Evolutionary conservation across 2,329 filamentous ascomycete species (phyloP), one percentile per base, ranked within the genome.

Genomic region (Pseudogymnoascus sp.): DNA sequence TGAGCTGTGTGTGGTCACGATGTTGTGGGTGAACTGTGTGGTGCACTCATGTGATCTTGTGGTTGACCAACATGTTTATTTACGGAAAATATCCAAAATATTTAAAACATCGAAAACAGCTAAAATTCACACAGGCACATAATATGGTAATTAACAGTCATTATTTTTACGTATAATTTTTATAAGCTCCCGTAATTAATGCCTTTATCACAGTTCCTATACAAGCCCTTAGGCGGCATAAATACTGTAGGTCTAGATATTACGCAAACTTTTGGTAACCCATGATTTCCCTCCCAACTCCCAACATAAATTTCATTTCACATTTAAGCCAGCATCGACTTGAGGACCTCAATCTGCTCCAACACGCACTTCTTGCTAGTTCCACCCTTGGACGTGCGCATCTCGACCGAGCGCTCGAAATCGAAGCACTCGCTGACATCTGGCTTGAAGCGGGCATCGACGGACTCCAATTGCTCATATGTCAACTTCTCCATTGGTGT

Each of bases 321-420:
- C 42, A 64, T 62, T 42, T 37, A 62, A 40, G 38, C 63, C 34
- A 79, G 66, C 70, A 76, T 76, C 56, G 72, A 71, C 67, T 74
- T 76, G 63, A 81, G 67, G 5, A 79, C 81, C 70, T 82, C 76
- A 67, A 89, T 82, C 77, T 90, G 86, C 76, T 88, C 81, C 67
- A 83, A 70, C 5, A 89, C 87, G 23, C 84, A 82, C 11, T 82
- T 82, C 77, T 83, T 86, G 78, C 89, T 92, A 23, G 90, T 95
- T 28, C 91, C 90, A 23, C 91, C 92, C 68, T 86, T 86, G 2
- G 90, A 87, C 44, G 85, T 83, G 71, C 89, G 85, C 79, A 89
- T 82, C 81, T 96, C 91, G 5, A 96, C 90, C 65, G 88, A 90
- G 67, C 84, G 84, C 77, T 96, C 88, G 71, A 95, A 96, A 76